A percentile compares a stretch with the other conserved stretches of the same genome.
phyloP scores from a whole-genome alignment of 169 alveolate genomes.

The Cryptosporidium baileyi region DNA sequence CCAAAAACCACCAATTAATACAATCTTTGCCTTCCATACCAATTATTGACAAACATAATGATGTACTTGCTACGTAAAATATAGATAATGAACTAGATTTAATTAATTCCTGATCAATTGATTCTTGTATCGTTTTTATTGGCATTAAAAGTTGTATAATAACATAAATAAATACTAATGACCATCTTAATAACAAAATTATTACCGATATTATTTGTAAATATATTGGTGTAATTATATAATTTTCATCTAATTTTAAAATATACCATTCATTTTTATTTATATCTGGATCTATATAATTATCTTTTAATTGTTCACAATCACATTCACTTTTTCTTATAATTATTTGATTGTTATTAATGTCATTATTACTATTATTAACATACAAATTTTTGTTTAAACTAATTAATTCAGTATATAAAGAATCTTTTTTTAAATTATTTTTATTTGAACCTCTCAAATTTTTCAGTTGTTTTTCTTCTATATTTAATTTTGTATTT shows the following conservation, averaged over 20 bases:
- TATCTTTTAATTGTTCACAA: neutral
- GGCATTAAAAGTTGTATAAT: conserved; percentile 9
- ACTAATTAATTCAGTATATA: neutral
- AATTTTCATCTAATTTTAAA: conserved; percentile 13
- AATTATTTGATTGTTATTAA: neutral
- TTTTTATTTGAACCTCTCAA: neutral
- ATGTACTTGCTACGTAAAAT: conserved; percentile 4
- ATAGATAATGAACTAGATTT: conserved; percentile 23
- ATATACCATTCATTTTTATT: neutral
- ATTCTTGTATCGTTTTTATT: neutral
- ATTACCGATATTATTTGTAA: conserved; percentile 16
- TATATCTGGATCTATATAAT: neutral
- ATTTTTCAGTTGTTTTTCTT: neutral
- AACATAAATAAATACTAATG: neutral
- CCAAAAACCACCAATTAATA: conserved; percentile 69
- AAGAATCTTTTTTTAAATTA: neutral
- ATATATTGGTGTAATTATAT: neutral
- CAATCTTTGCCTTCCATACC: conserved; percentile 51
- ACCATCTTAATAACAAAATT: conserved; percentile 16
- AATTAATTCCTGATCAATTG: neutral
- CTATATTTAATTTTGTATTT: neutral
- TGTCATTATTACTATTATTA: neutral
- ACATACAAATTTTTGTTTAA: neutral
- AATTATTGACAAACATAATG: neutral
- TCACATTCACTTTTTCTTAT: conserved; percentile 28